Evolutionary conservation across 1,139 yeast species (phyloP), one percentile per base, ranked within the genome.

Genomic region (Barnettozyma hawaiiensis): DNA sequence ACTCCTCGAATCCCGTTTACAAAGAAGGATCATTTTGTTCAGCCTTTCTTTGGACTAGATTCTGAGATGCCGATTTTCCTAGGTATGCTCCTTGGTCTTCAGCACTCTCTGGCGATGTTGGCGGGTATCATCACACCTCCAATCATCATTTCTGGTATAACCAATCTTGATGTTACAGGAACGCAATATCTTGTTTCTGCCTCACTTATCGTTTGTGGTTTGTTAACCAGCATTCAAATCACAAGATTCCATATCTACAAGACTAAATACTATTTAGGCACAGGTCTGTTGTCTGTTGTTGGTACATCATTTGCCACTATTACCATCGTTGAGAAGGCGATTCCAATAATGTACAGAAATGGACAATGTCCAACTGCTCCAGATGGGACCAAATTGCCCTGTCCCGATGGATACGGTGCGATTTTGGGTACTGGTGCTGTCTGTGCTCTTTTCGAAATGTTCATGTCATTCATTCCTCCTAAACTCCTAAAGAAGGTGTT

Each of bases 121-220:
- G 96, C 95, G 10, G 96, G 96, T 55, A 77, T 87, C 36, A 83
- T 84, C 37, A 70, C 94, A 11, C 95, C 96, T 4, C 92, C 96
- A 2, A 65, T 87, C 40, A 69, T 86, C 52, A 83, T 85, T 37
- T 69, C 87, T 0, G 56, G 68, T n/a, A 63, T 73, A 22, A 89
- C 89, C 14, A 73, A 84, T 59, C 69, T 87, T 38, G 65, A 64
- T 24, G 52, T 67, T 7, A 71, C 65, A 4, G 49, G 67, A 11
- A 72, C 77, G 36, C 83, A 84, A 58, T 87, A 86, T 61, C 66
- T 89, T 51, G 94, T 87, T 18, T 80, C 90, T 27, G 77, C 81
- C 3, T 77, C 95, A 1, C 70, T 87, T 48, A 83, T 87, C 51
- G 77, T 75, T 19, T 79, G 90, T 11, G 96, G 94, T 5, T 51